Evolutionary conservation across 345 rosid genomes (phyloP), one percentile per base, ranked within the genome.

Genomic region (Ceriops decandra): DNA sequence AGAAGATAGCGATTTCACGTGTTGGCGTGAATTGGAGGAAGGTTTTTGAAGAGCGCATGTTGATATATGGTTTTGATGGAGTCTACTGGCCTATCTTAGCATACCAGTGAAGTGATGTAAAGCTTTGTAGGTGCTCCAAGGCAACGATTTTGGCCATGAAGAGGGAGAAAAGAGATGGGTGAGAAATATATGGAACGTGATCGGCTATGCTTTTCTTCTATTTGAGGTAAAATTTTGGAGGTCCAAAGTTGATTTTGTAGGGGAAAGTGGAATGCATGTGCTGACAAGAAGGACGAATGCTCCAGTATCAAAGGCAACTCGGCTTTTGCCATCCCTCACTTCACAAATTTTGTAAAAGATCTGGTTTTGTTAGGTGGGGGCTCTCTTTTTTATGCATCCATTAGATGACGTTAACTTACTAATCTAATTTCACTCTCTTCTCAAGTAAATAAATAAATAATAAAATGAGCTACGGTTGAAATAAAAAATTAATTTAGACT

Each of bases 241-340:
- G 85, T 82, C 84, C 90, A 83, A 85, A 88, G 91, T 83, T 79
- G 88, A 83, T 83, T 77, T 83, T 80, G 90, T 72, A 83, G 92
- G 80, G 95, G 91, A 93, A 90, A 90, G 98, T 86, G 97, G 91
- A 82, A 73, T 84, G 89, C 97, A 87, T 90, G 97, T 89, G 97
- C 82, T 85, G 88, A 86, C 91, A 83, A 85, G 86, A 69, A 76
- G 77, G 85, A 84, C 79, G 85, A 75, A 58, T 76, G 83, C 85
- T 80, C 76, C 84, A 81, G 88, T 85, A 82, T 80, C 86, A 82
- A 87, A 85, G 89, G 89, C 89, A 81, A 78, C 83, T 82, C 88
- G 83, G 87, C 90, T 86, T 85, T 84, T 82, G 60, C 46, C 27
- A 30, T 36, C 10, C 52, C 32, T 57, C 21, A 11, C 49, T 32